Evolutionary conservation across 768 basidiomycete genomes (phyloP), one percentile per base, ranked within the genome.

Genomic region (Amanita thiersii): DNA sequence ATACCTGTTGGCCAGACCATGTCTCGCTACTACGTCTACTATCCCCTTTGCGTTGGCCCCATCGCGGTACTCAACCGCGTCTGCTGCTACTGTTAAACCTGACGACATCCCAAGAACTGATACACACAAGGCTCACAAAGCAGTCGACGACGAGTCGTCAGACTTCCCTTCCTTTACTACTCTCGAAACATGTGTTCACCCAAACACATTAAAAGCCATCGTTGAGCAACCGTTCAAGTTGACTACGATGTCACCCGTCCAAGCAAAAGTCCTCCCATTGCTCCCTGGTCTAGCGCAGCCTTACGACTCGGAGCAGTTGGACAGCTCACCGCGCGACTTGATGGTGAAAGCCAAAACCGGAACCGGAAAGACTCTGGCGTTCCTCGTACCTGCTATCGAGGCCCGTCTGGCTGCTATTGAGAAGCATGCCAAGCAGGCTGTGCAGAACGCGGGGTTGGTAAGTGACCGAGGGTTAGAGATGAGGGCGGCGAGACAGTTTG

Each of bases 341-440:
- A 68, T 94, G 33, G 88, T 93, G 43, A 82, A 87, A 56, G 86
- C 90, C 3, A 85, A 81, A 57, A 90, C 90, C 0, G 88, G 90
- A 20, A 90, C 89, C 0, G 90, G 88, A 23, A 94, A 93, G 62
- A 93, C 89, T 0, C 63, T 91, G 24, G 88, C 79, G 0, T 94
- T 92, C 68, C 75, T 96, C 41, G 70, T 94, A 14, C 89, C 89
- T 6, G 87, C 86, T 4, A 72, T 92, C 47, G 87, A 93, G 53
- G 70, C 81, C 2, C 80, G 92, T 5, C 26, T 86, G 14, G 72
- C 73, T 43, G 61, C 72, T 6, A 58, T 91, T n/a, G 59, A 75
- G 4, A 60, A 62, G 3, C 56, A 66, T 30, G 66, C 63, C 17
- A 54, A 63, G 37, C 61, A 66, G 19, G 66, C 65, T 1, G 60